Conservation (phyloP, 2,329 filamentous ascomycete genomes). For the Graphilbum sp. region DNA sequence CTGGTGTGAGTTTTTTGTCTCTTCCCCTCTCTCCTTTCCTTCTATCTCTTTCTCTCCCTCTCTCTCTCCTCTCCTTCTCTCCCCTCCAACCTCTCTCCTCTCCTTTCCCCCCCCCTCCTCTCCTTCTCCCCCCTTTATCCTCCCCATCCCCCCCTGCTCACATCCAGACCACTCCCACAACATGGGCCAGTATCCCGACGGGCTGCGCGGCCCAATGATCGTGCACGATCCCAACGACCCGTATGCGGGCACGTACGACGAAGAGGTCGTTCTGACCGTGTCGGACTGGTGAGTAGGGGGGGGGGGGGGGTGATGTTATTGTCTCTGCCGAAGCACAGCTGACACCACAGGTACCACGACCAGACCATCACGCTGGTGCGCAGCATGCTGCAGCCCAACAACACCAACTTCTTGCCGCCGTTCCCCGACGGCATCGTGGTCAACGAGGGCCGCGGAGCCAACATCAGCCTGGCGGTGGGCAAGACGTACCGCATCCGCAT, state of each 20-base stretch:
- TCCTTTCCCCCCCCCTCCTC: no score
- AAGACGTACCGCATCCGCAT: slow-evolving; percentile 31
- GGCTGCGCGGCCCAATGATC: slow-evolving; percentile 45
- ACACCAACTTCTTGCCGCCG: slow-evolving; percentile 23
- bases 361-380: slow-evolving; percentile 21
- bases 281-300: slow-evolving; percentile 23
- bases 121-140: no score
- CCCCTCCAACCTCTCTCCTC: no score
- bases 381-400: slow-evolving; percentile 23
- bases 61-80: not conserved
- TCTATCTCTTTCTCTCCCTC: not conserved
- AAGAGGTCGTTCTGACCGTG: slow-evolving; percentile 41
- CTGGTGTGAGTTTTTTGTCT: slow-evolving; percentile 22
- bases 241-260: slow-evolving; percentile 34
- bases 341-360: slow-evolving; percentile 23
- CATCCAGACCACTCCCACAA: slow-evolving; percentile 42
- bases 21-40: not conserved
- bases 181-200: slow-evolving; percentile 49
- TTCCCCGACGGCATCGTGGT: slow-evolving; percentile 23
- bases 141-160: not conserved
- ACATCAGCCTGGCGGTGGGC: slow-evolving; percentile 20
- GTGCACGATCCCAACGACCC: slow-evolving; percentile 40
- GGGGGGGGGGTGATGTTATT: no score
- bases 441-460: slow-evolving; percentile 23
- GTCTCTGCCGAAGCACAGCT: not conserved